phyloP scores from a whole-genome alignment of 2,329 filamentous ascomycete genomes.

The Verticillium alfalfae region DNA sequence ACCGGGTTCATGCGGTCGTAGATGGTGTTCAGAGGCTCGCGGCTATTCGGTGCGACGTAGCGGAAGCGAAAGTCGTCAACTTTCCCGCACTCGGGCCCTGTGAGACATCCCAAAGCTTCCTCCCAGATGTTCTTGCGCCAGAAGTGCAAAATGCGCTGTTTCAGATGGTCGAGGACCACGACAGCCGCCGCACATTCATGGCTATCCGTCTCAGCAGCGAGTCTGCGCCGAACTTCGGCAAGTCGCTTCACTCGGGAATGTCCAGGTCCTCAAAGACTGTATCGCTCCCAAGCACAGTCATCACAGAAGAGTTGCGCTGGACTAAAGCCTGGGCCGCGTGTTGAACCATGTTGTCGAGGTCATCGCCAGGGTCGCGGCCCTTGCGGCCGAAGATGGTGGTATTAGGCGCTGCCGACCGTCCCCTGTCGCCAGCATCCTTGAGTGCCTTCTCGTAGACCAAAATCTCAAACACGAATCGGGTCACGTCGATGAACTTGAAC shows the following conservation, averaged over 20 bases:
- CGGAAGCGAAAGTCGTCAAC: constrained; percentile 28
- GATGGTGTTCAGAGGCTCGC: constrained; percentile 12
- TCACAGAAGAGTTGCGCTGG: constrained; percentile 32
- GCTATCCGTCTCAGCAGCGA: constrained; percentile 9
- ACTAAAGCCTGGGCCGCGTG: constrained; percentile 51
- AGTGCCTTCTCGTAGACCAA: constrained; percentile 60
- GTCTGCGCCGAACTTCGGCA: constrained; percentile 7
- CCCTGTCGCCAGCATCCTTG: constrained; percentile 22
- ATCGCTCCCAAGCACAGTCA: constrained; percentile 24
- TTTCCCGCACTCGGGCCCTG: background rate
- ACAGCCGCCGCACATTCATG: constrained; percentile 8
- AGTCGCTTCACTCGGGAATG: constrained; percentile 26
- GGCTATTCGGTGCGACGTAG: constrained; percentile 23
- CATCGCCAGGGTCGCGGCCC: constrained; percentile 43
- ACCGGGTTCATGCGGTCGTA: constrained; percentile 18
- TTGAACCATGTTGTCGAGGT: constrained; percentile 50
- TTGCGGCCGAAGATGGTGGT: constrained; percentile 39
- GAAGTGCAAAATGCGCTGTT: constrained; percentile 6
- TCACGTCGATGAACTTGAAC: constrained; percentile 35
- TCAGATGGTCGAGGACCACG: constrained; percentile 13
- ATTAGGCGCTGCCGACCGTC: constrained; percentile 1
- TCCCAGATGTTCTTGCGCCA: constrained; percentile 2
- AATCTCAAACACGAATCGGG: constrained; percentile 48
- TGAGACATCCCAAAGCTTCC: constrained; percentile 2
- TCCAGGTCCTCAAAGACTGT: constrained; percentile 21